These are phyloP conservation scores for Nakazawaea ishiwadae DNA, from an alignment of 805 yeast genomes.

Conservation along the genomic window DNA sequence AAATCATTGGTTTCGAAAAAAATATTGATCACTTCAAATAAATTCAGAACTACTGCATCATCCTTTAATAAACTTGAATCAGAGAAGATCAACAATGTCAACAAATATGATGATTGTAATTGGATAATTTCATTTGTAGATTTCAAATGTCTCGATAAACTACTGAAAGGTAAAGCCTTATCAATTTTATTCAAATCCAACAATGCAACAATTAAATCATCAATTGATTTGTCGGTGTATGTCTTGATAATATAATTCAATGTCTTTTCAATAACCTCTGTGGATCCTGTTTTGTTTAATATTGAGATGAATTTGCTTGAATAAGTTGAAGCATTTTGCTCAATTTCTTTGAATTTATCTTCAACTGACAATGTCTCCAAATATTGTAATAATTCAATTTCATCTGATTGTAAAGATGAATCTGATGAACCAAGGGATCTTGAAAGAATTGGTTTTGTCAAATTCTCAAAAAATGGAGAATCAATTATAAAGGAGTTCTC, in stretches of 20 bases:
- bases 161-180: constrained; percentile 45
- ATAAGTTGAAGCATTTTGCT: not conserved
- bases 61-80: constrained; percentile 1
- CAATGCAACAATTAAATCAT: constrained; percentile 23
- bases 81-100: constrained; percentile 42
- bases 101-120: constrained; percentile 49
- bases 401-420: constrained; percentile 1
- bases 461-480: constrained; percentile 6
- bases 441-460: constrained; percentile 4
- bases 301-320: constrained; percentile 8
- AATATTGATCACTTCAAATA: constrained; percentile 31
- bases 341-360: not conserved
- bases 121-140: constrained; percentile 53
- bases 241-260: constrained; percentile 26
- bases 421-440: not conserved
- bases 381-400: not conserved
- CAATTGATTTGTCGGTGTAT: not conserved
- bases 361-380: not conserved
- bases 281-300: constrained; percentile 4
- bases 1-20: constrained; percentile 30
- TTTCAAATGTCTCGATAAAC: constrained; percentile 47
- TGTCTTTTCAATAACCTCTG: constrained; percentile 6
- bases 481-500: constrained; percentile 2
- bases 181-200: constrained; percentile 37
- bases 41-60: constrained; percentile 32